Evolutionary conservation across 176 grass and related monocot genomes (phyloP).

Genomic region (Otatea glauca): DNA sequence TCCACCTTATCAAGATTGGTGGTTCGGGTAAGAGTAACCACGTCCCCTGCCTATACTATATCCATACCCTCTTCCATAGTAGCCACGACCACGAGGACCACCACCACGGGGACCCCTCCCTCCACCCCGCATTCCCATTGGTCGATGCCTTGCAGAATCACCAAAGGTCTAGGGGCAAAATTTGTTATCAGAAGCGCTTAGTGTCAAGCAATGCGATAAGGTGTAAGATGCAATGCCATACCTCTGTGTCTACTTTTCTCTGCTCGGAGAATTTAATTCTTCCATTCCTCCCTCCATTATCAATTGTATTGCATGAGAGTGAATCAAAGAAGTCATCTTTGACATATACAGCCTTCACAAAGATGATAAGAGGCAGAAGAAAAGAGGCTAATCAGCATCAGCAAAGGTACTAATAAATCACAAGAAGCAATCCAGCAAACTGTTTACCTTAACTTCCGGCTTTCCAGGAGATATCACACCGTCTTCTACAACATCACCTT

Average conservation of each 20-base stretch:
- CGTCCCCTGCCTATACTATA: constrained; percentile 53
- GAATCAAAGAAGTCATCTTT: constrained; percentile 99
- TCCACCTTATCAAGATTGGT: constrained; percentile 23
- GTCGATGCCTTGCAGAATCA: constrained; percentile 72
- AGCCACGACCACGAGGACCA: constrained; percentile 50
- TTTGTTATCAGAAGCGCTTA: constrained; percentile 8
- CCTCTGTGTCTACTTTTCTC: constrained; percentile 89
- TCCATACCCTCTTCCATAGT: constrained; percentile 69
- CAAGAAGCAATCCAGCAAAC: constrained; percentile 6
- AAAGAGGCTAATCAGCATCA: constrained; percentile 29
- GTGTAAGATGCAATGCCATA: constrained; percentile 39
- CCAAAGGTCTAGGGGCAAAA: constrained; percentile 74
- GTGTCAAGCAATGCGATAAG: not conserved
- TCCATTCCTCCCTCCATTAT: constrained; percentile 64
- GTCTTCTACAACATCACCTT: constrained; percentile 62
- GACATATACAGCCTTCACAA: constrained; percentile 74
- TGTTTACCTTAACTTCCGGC: constrained; percentile 51
- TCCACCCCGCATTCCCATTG: constrained; percentile 62
- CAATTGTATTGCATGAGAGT: constrained; percentile 80
- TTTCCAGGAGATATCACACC: constrained; percentile 59
- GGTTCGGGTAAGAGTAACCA: constrained; percentile 47
- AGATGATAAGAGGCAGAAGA: constrained; percentile 18
- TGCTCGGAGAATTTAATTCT: constrained; percentile 85
- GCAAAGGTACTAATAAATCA: constrained; percentile 21
- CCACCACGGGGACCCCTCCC: constrained; percentile 67